These are phyloP conservation scores for Jimgerdemannia lactiflua DNA, from an alignment of 192 early-diverging fungal species.

Conservation along the genomic window DNA sequence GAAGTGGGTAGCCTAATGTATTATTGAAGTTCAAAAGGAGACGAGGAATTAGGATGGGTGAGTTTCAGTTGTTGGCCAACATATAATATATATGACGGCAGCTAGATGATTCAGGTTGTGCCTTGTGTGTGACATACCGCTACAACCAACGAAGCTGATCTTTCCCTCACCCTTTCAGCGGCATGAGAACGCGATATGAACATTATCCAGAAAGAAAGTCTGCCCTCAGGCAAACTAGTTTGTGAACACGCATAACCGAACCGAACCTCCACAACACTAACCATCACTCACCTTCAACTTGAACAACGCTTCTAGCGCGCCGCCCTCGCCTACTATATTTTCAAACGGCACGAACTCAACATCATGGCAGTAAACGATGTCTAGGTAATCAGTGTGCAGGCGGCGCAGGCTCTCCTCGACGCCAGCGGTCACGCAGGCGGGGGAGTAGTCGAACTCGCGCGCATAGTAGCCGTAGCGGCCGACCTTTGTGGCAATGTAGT, in stretches of 20 bases:
- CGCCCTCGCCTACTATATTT: conserved; percentile 42
- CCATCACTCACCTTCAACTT: conserved; percentile 40
- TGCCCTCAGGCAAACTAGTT: background rate
- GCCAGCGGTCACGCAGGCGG: conserved; percentile 40
- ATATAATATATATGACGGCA: too few species aligned
- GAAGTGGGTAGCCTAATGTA: conserved; percentile 57
- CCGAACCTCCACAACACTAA: background rate
- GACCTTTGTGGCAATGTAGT: conserved; percentile 69
- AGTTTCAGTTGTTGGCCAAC: background rate
- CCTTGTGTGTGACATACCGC: conserved; percentile 34
- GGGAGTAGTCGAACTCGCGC: conserved; percentile 65
- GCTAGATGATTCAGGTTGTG: background rate
- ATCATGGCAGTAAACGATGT: conserved; percentile 71
- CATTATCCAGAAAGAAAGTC: background rate
- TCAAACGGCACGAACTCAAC: conserved; percentile 71
- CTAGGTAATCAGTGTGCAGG: conserved; percentile 63
- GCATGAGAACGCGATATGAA: background rate
- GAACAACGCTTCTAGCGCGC: conserved; percentile 47
- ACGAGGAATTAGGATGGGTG: background rate
- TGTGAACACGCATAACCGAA: conserved; percentile 2
- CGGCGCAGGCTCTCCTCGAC: conserved; percentile 57
- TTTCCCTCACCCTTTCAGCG: conserved; percentile 40
- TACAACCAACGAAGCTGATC: conserved; percentile 65
- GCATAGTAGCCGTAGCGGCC: conserved; percentile 66
- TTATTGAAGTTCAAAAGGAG: background rate